Evolutionary conservation across 2,329 filamentous ascomycete genomes (phyloP), one percentile per base, ranked within the genome.

Genomic region (Aureobasidium sp.): DNA sequence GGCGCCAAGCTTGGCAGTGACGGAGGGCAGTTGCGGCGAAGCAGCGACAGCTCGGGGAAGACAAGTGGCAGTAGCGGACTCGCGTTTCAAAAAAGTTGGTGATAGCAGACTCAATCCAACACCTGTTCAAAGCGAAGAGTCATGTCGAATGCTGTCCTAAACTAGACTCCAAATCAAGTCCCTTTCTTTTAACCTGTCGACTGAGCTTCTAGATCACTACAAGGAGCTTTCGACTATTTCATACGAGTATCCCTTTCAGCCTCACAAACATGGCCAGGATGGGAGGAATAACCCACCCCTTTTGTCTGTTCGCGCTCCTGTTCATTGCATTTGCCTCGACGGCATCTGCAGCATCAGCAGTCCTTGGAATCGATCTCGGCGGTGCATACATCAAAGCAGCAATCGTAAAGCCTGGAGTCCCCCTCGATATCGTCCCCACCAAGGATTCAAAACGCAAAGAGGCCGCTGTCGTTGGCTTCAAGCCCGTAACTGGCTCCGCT

Each of bases 361-460:
- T 97, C 19, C 80, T 99, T 24, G 94, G 94, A 66, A 84, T 99
- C 70, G 94, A 99, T 76, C 82, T 99, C 60, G 94, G 94, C 68
- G 97, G 94, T 62, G 91, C 96, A 74, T 97, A 96, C 78, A 89
- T 99, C 78, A 99, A 97, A 79, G 93, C 93, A 31, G 87, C 90
- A 15, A 84, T 99, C 45, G 93, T 99, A 65, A 97, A 97, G 78
- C 94, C 94, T 2, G 94, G 94, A 64, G 93, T 96, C 58, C 94
- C 94, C 12, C 90, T 99, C 72, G 94, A 99, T 68, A 97, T 99
- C 67, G 93, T 99, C 74, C 83, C 97, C 62, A 97, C 92, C 33
- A 99, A 97, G 74, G 94, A 99, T 77, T 97, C 94, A 33, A 90
- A 96, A 75, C 88, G 94, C 71, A 99, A 99, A 80, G 94, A 99